phyloP scores from a whole-genome alignment of 805 yeast genomes.

The Scheffersomyces stipitis region DNA sequence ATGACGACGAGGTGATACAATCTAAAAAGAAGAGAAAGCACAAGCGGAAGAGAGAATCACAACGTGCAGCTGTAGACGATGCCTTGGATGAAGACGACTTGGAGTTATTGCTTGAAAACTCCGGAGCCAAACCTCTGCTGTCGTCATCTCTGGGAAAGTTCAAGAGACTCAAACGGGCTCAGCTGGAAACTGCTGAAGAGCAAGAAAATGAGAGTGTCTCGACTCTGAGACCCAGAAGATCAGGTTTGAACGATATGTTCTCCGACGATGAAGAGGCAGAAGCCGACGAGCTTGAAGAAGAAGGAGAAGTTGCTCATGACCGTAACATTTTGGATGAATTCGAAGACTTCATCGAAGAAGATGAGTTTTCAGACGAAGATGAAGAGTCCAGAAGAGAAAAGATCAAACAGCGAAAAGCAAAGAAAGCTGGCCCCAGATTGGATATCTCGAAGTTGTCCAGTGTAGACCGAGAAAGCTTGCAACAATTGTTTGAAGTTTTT shows the following conservation, averaged over 20 bases:
- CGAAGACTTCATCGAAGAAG: constrained; percentile 97
- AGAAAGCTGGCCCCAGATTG: constrained; percentile 42
- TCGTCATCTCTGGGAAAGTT: constrained; percentile 42
- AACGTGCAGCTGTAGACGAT: constrained; percentile 42
- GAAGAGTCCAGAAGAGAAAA: constrained; percentile 43
- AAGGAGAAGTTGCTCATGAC: constrained; percentile 31
- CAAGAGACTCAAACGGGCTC: constrained; percentile 82
- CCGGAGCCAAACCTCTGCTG: constrained; percentile 75
- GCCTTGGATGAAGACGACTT: constrained; percentile 93
- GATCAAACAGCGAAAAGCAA: constrained; percentile 29
- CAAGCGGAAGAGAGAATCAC: constrained; percentile 28
- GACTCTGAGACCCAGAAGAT: constrained; percentile 26
- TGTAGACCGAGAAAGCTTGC: constrained; percentile 86
- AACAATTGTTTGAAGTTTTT: constrained; percentile 90
- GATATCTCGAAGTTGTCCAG: constrained; percentile 58
- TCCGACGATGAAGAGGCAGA: constrained; percentile 52
- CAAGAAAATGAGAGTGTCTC: constrained; percentile 22
- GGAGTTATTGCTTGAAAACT: constrained; percentile 85
- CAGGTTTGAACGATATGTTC: constrained; percentile 65
- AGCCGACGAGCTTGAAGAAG: constrained; percentile 28
- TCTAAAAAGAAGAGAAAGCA: constrained; percentile 16
- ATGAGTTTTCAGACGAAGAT: constrained; percentile 89
- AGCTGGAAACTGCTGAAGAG: constrained; percentile 30
- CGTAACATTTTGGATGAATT: constrained; percentile 69
- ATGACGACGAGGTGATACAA: constrained; percentile 65